A percentile compares a stretch with the other conserved stretches of the same genome.
Evolutionary conservation across 441 rosid species (phyloP).

Genomic region (Theobroma grandiflorum): DNA sequence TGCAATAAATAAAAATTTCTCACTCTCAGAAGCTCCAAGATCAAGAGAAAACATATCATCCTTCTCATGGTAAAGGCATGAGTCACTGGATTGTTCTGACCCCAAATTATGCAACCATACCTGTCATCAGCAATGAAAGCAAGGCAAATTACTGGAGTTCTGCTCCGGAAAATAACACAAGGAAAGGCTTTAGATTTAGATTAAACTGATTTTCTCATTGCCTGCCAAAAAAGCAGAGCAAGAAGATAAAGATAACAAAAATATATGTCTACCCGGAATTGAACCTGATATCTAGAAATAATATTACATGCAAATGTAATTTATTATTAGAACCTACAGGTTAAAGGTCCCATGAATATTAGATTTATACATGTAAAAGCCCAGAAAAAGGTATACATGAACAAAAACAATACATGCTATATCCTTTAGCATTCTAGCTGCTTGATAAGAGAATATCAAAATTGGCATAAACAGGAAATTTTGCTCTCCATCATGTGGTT

Average conservation of each 20-base stretch:
- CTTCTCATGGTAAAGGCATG: slow-evolving; percentile 85
- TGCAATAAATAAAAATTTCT: slow-evolving; percentile 67
- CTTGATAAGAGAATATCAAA: not conserved
- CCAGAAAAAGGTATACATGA: not conserved
- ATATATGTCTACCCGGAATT: not conserved
- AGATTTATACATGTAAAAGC: not conserved
- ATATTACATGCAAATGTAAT: not conserved
- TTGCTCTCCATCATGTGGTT: not conserved
- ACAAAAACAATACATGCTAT: not conserved
- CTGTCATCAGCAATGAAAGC: slow-evolving; percentile 48
- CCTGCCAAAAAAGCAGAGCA: not conserved
- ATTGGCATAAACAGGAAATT: not conserved
- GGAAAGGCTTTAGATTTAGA: not conserved
- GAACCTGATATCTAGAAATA: not conserved
- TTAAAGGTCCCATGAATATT: not conserved
- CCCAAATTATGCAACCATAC: slow-evolving; percentile 93
- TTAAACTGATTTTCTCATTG: not conserved
- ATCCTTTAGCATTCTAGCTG: not conserved
- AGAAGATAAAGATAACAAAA: not conserved
- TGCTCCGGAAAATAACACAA: slow-evolving; percentile 1
- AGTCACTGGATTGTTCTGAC: slow-evolving; percentile 68
- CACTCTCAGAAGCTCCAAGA: slow-evolving; percentile 78
- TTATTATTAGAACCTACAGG: not conserved
- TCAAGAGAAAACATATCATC: slow-evolving; percentile 83
- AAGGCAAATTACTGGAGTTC: not conserved